These are phyloP conservation scores for Alternaria rosae DNA, from an alignment of 2,329 filamentous ascomycete genomes.

Conservation along the genomic window DNA sequence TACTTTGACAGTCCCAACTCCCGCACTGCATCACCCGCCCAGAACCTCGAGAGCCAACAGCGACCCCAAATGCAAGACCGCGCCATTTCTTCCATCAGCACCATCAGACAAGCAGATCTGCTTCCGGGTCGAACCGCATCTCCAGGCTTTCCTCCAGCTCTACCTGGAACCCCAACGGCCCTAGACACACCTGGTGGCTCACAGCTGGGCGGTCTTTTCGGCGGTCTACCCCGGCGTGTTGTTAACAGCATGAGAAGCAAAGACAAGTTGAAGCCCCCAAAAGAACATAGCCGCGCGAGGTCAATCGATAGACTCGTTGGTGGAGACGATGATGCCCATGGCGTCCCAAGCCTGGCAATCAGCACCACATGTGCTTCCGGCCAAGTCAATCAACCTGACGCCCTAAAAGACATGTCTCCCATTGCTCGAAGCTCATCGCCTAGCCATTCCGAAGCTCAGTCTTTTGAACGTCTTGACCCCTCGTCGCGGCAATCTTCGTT, in stretches of 20 bases:
- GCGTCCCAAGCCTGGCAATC: slow-evolving; percentile 68
- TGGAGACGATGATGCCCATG: slow-evolving; percentile 68
- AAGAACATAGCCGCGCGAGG: slow-evolving; percentile 59
- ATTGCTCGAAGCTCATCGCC: slow-evolving; percentile 51
- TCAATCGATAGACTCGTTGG: slow-evolving; percentile 71
- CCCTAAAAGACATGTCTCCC: slow-evolving; percentile 53
- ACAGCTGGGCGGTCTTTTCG: slow-evolving; percentile 55
- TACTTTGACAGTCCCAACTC: slow-evolving; percentile 49
- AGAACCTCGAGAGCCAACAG: slow-evolving; percentile 29
- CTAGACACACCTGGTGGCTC: slow-evolving; percentile 54
- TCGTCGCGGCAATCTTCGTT: slow-evolving; percentile 51
- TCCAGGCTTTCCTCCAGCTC: slow-evolving; percentile 51
- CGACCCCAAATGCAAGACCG: slow-evolving; percentile 48
- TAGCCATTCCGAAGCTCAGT: slow-evolving; percentile 51
- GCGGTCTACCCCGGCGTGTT: slow-evolving; percentile 55
- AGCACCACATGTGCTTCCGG: slow-evolving; percentile 70
- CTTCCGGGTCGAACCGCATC: slow-evolving; percentile 42
- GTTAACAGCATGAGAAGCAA: slow-evolving; percentile 56
- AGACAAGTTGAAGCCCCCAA: slow-evolving; percentile 54
- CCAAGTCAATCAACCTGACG: slow-evolving; percentile 60
- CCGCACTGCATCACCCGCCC: slow-evolving; percentile 52
- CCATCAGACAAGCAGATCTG: slow-evolving; percentile 54
- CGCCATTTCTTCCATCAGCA: slow-evolving; percentile 55
- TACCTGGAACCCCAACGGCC: slow-evolving; percentile 54
- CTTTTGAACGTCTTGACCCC: slow-evolving; percentile 29